A percentile compares a stretch with the other conserved stretches of the same genome.
Conservation (phyloP, 192 early-diverging fungal species). For the Umbelopsis sp. region DNA sequence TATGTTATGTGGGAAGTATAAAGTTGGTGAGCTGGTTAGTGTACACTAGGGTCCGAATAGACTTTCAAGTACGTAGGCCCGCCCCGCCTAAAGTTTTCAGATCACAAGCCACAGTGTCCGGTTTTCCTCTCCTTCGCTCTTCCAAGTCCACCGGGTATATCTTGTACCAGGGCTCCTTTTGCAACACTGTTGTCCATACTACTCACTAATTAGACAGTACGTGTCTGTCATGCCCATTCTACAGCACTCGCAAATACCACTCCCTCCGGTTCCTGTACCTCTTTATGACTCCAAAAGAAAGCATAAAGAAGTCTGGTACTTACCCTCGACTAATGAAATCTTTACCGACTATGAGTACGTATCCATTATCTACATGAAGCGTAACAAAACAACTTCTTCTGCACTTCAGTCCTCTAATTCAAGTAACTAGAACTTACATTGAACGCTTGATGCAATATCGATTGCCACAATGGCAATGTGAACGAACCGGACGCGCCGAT, state of each 20-base stretch:
- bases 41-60: no score
- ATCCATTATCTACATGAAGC: background rate
- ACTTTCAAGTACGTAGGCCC: no score
- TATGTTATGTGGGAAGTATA: no score
- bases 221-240: conserved; percentile 21
- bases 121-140: background rate
- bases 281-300: conserved; percentile 28
- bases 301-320: conserved; percentile 30
- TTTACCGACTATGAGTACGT: conserved; percentile 62
- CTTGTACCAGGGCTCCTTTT: background rate
- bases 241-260: conserved; percentile 1
- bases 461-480: conserved; percentile 77
- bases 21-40: no score
- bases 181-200: background rate
- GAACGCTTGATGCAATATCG: conserved; percentile 56
- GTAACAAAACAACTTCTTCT: background rate
- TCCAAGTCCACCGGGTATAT: background rate
- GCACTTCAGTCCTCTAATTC: background rate
- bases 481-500: conserved; percentile 65
- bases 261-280: conserved; percentile 16
- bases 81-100: no score
- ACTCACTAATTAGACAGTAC: background rate
- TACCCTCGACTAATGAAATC: conserved; percentile 57
- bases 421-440: conserved; percentile 17
- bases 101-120: background rate